Evolutionary conservation across 1,284 basidiomycete species (phyloP).

Genomic region (Malassezia restricta): DNA sequence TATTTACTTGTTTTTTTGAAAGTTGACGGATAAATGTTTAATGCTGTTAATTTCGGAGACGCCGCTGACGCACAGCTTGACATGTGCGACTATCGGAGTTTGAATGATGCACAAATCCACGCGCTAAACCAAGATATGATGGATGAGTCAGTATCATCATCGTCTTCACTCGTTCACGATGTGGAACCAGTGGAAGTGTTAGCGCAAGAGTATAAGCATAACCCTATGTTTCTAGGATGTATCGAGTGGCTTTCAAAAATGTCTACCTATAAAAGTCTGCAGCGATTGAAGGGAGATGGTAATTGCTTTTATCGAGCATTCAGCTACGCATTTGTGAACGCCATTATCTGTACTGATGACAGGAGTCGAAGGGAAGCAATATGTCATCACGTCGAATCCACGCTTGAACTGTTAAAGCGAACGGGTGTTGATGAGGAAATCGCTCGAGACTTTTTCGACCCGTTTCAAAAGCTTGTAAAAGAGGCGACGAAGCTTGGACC

Average conservation of each 20-base stretch:
- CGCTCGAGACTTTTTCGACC: conserved; percentile 30
- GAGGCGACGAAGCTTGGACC: not conserved
- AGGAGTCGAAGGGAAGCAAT: conserved; percentile 25
- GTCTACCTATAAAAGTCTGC: conserved; percentile 23
- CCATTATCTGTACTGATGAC: conserved; percentile 25
- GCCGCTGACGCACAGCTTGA: not conserved
- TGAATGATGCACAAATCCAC: not conserved
- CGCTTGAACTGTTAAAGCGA: conserved; percentile 24
- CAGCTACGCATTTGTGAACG: conserved; percentile 30
- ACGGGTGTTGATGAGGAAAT: conserved; percentile 25
- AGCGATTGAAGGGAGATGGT: conserved; percentile 32
- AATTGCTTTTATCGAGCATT: conserved; percentile 42
- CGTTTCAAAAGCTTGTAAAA: conserved; percentile 21
- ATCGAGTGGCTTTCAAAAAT: not conserved
- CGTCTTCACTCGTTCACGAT: not conserved
- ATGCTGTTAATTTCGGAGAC: no score
- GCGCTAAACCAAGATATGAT: not conserved
- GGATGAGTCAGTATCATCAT: not conserved
- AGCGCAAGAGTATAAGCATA: not conserved
- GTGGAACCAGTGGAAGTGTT: not conserved
- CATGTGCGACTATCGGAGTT: not conserved
- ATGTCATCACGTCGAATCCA: conserved; percentile 26
- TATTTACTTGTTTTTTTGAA: no score
- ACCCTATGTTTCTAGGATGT: not conserved
- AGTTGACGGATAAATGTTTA: no score